These are phyloP conservation scores for Hyaloscypha hepaticicola DNA, from an alignment of 495 filamentous ascomycete species.

Conservation along the genomic window DNA sequence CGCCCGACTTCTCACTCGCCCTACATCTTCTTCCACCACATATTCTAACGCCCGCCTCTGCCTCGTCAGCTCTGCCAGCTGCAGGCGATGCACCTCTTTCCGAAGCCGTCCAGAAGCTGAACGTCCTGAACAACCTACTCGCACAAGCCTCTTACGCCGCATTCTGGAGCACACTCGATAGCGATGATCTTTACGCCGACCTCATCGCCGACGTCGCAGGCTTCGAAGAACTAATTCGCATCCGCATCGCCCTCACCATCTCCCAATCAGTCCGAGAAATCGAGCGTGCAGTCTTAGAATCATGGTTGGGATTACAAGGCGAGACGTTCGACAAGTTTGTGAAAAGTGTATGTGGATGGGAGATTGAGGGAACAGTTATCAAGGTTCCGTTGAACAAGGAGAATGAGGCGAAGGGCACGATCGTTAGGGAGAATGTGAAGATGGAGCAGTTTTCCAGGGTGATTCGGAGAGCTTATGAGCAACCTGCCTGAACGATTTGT, in stretches of 20 bases:
- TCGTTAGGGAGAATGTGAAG: constrained; percentile 93
- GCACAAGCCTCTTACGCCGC: constrained; percentile 78
- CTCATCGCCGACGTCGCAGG: constrained; percentile 89
- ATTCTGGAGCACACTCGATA: constrained; percentile 93
- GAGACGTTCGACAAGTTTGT: constrained; percentile 78
- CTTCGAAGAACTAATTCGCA: constrained; percentile 94
- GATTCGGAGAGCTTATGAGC: constrained; percentile 86
- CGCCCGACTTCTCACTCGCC: constrained; percentile 89
- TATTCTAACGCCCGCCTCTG: constrained; percentile 49
- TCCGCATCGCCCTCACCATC: constrained; percentile 86
- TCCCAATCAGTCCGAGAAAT: constrained; percentile 87
- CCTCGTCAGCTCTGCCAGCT: constrained; percentile 45
- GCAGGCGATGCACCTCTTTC: constrained; percentile 49
- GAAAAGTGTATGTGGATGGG: constrained; percentile 83
- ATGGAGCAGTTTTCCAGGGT: constrained; percentile 85
- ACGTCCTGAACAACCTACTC: constrained; percentile 78
- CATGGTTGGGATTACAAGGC: constrained; percentile 79
- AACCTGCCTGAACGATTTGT: constrained; percentile 57
- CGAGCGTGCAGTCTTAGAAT: constrained; percentile 69
- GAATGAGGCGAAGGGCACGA: constrained; percentile 96
- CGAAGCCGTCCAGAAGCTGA: constrained; percentile 89
- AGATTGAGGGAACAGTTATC: constrained; percentile 60
- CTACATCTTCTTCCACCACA: constrained; percentile 86
- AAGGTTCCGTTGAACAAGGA: constrained; percentile 90
- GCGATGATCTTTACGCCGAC: constrained; percentile 94